These are phyloP conservation scores for Pyrrhoderma lamaoense DNA, from an alignment of 1,284 basidiomycete species.

Conservation along the genomic window DNA sequence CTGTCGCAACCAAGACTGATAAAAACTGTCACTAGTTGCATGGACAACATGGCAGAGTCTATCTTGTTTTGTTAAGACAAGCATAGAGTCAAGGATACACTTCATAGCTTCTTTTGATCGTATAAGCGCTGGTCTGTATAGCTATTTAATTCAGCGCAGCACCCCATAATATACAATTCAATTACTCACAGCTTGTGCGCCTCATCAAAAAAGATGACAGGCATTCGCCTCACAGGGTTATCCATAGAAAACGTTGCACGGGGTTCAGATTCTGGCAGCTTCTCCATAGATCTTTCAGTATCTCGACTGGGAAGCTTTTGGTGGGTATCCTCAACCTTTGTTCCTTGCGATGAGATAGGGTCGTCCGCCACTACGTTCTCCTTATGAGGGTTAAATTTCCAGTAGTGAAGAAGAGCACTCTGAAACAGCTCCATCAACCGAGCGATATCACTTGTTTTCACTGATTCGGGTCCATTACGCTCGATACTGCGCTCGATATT, in stretches of 20 bases:
- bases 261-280: conserved; percentile 24
- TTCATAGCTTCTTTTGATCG: conserved; percentile 75
- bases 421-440: conserved; percentile 81
- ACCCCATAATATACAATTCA: conserved; percentile 4
- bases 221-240: conserved; percentile 55
- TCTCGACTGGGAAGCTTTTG: conserved; percentile 16
- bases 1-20: conserved; percentile 73
- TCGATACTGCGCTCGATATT: conserved; percentile 56
- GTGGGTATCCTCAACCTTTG: conserved; percentile 8
- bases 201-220: conserved; percentile 77
- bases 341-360: conserved; percentile 6
- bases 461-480: conserved; percentile 31
- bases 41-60: conserved; percentile 76
- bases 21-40: conserved; percentile 78
- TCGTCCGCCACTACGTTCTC: background rate
- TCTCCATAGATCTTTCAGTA: conserved; percentile 23
- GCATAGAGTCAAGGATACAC: conserved; percentile 72
- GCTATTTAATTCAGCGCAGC: background rate
- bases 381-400: conserved; percentile 51
- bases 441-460: conserved; percentile 73
- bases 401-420: conserved; percentile 65
- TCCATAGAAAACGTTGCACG: conserved; percentile 27
- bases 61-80: conserved; percentile 81
- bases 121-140: conserved; percentile 56
- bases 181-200: conserved; percentile 65